Percentiles rank a stretch among this genome's conserved stretches.
Evolutionary conservation across 2,329 filamentous ascomycete species (phyloP).

Genomic region (Hypoxylon sp.): DNA sequence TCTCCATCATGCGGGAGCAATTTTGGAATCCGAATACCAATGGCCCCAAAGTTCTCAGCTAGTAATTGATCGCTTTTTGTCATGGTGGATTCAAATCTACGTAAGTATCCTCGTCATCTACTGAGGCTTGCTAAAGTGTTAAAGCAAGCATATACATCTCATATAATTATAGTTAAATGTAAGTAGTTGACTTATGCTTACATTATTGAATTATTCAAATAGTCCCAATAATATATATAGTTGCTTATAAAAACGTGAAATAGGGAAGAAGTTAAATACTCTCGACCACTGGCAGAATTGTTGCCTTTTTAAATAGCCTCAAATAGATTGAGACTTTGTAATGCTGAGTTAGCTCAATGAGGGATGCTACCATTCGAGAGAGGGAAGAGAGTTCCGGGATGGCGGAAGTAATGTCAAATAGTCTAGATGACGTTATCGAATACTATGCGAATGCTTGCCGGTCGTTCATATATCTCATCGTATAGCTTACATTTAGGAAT

Average conservation of each 20-base stretch:
- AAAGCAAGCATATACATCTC: neutral
- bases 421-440: neutral
- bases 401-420: neutral
- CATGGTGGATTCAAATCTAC: neutral
- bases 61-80: no score
- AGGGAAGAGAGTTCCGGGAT: neutral
- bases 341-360: neutral
- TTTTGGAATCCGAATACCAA: neutral
- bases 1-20: neutral
- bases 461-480: neutral
- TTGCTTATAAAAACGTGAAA: neutral
- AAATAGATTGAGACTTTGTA: neutral
- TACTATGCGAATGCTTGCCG: neutral
- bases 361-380: neutral
- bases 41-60: neutral
- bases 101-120: neutral
- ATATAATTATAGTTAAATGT: neutral
- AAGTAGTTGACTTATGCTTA: neutral
- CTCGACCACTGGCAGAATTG: neutral
- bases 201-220: neutral
- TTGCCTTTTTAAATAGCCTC: neutral
- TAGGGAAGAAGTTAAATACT: neutral
- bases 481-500: neutral
- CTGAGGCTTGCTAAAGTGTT: neutral
- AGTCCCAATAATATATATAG: neutral